Base-by-base conservation (phyloP, 768 basidiomycete genomes). In the Boletus reticulatus region DNA sequence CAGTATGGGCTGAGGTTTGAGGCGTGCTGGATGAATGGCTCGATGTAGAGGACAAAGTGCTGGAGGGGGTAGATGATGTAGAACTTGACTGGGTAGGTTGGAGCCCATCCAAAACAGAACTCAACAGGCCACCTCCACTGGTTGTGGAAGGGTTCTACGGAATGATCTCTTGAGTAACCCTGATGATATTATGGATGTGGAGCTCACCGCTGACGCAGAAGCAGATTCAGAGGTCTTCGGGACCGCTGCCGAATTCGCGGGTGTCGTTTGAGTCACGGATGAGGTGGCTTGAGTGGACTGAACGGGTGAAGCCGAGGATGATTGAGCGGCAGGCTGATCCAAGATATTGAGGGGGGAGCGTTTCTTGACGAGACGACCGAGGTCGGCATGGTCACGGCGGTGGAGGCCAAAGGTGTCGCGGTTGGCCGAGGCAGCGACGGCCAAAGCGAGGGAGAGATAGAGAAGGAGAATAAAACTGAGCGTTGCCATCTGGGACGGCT, bases 311-410 rank as follows among this genome's bases (percentile, higher is more conserved):
- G 48, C 19, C 7, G 55, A 48, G n/a, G 56, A 22, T 13, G 58
- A 1, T 54, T 58, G 45, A 31, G 48, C 14, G 14, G 58, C 32
- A 34, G 45, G 32, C 31, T 48, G 31, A 13, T 22, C 53, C 20
- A 59, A 39, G 34, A 51, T 12, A 37, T 52, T 44, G 27, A 50
- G 3, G 2, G 80, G 75, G 5, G 74, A 67, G 37, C 89, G 86
- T 68, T 87, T 89, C 74, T 78, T 88, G 61, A 91, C 67, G 68
- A 92, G 72, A 64, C 89, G 86, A 64, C 83, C 82, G 64, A 84
- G 72, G 63, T 74, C 74, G 48, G 63, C 75, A 72, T 88, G 84
- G 71, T 80, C 80, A 61, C 82, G 82, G 48, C 76, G 84, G 36
- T 72, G 72, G 7, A 57, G 68, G 31, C 71, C 72, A 58, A 74